These are phyloP conservation scores for Coemansia sp. DNA, from an alignment of 192 early-diverging fungal genomes.

Conservation along the genomic window DNA sequence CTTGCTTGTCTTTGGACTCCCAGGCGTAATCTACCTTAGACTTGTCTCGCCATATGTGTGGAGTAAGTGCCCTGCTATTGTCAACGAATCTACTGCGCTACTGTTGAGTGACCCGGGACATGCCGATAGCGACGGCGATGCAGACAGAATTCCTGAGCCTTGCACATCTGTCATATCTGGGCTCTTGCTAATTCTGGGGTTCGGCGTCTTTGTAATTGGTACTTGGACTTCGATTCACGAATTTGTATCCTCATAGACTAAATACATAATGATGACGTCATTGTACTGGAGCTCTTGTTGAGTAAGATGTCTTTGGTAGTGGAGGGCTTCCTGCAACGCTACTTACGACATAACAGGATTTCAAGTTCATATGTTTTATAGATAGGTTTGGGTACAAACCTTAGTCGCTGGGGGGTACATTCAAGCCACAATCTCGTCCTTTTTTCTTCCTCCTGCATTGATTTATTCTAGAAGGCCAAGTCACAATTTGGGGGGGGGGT, in stretches of 20 bases:
- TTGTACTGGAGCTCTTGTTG: background rate
- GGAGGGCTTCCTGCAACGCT: too few relatives aligned
- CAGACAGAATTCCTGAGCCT: conserved; percentile 30
- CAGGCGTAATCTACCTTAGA: conserved; percentile 41
- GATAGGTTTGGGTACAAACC: too few relatives aligned
- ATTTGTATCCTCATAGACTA: conserved; percentile 13
- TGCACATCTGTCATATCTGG: conserved; percentile 20
- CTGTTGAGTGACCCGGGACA: background rate
- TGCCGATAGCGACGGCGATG: background rate
- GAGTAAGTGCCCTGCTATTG: background rate
- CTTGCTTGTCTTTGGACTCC: conserved; percentile 48
- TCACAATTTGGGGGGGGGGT: too few relatives aligned
- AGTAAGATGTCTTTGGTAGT: background rate
- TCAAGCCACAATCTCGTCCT: too few relatives aligned
- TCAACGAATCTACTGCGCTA: background rate
- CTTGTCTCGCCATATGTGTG: conserved; percentile 36
- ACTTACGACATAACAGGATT: too few relatives aligned
- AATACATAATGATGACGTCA: background rate
- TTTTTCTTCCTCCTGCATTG: too few relatives aligned
- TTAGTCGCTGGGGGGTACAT: too few relatives aligned
- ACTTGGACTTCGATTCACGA: conserved; percentile 42
- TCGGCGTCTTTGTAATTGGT: conserved; percentile 42
- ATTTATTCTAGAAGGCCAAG: too few relatives aligned
- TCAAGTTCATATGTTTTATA: too few relatives aligned
- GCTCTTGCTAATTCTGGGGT: conserved; percentile 30